A percentile compares a stretch with the other conserved stretches of the same genome.
These are phyloP conservation scores for Chaetothyriales sp. DNA, from an alignment of 2,329 filamentous ascomycete genomes.

Conservation along the genomic window DNA sequence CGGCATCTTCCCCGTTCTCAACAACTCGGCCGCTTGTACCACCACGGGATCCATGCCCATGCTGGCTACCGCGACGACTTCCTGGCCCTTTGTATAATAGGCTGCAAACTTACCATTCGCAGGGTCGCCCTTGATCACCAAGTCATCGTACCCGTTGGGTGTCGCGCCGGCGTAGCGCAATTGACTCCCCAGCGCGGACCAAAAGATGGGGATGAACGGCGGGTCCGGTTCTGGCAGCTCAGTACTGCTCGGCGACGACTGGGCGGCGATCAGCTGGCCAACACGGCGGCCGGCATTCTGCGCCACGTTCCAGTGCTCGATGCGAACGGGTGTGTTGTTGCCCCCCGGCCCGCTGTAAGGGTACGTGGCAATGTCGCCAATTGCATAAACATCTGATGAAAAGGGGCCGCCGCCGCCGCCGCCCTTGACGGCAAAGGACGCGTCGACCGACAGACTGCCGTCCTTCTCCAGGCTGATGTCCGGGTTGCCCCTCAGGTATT, in stretches of 20 bases:
- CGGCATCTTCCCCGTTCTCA: conserved; percentile 70
- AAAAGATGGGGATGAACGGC: conserved; percentile 85
- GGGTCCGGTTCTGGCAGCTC: conserved; percentile 37
- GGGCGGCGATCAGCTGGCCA: conserved; percentile 61
- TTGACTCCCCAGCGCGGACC: conserved; percentile 82
- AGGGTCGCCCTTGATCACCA: conserved; percentile 63
- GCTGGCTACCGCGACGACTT: conserved; percentile 73
- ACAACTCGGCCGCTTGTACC: conserved; percentile 67
- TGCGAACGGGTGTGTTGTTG: conserved; percentile 56
- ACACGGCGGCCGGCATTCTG: conserved; percentile 78
- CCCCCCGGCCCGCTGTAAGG: conserved; percentile 85
- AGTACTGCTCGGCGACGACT: too few species aligned
- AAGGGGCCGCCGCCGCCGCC: too few species aligned
- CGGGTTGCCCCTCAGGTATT: conserved; percentile 60
- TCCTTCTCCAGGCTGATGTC: conserved; percentile 60
- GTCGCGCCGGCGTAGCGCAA: conserved; percentile 89
- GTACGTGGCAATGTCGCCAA: conserved; percentile 90
- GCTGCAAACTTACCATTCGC: conserved; percentile 71
- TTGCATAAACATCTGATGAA: conserved; percentile 70
- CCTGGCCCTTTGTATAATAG: conserved; percentile 76
- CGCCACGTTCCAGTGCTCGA: conserved; percentile 96
- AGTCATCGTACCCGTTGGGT: conserved; percentile 64
- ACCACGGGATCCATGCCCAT: conserved; percentile 86
- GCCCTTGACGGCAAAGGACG: conserved; percentile 62
- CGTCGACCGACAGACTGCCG: conserved; percentile 70